Evolutionary conservation across 768 basidiomycete species (phyloP), one percentile per base, ranked within the genome.

Genomic region (Lentinula detonsa): DNA sequence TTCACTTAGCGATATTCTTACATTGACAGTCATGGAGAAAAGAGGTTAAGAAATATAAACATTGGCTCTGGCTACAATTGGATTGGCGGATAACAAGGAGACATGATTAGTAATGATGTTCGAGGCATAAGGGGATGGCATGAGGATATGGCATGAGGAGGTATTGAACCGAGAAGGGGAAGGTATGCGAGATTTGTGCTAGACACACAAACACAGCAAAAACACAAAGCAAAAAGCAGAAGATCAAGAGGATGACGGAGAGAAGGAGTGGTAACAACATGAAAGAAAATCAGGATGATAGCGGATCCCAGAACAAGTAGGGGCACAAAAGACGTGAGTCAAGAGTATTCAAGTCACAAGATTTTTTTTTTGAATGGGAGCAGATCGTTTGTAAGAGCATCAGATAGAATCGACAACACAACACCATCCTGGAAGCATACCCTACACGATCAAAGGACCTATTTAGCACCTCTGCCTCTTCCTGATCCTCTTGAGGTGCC

Each of bases 401-500:
- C 21, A 28, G 9, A 48, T 23, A 18, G 46, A 48, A 48, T 23
- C 4, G 10, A 48, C 8, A 11, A 48, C 9, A 48, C 18, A 8
- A n/a, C 9, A 3, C 46, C 8, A 23, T n/a, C 43, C 43, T 15
- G n/a, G 9, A 48, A 9, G 46, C 31, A 33, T 13, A 33, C 7
- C 50, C 11, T 33, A 51, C n/a, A 51, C 31, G 3, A 18, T 7
- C 50, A 33, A 23, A 4, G 18, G 40, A 56, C 21, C 55, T 56
- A 56, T 40, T 43, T 56, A 28, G 55, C 39, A 43, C 55, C 55
- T 43, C 57, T 50, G 21, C 57, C 57, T 45, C 54, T 15, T 51
- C 63, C 63, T 11, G 61, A 18, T 16, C 62, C 62, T 43, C 62
- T 40, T 8, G 58, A 8, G 18, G 50, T 5, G 28, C 51, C 56